Conservation (phyloP, 352 stramenopile species). For the Elongisporangium undulatum region DNA sequence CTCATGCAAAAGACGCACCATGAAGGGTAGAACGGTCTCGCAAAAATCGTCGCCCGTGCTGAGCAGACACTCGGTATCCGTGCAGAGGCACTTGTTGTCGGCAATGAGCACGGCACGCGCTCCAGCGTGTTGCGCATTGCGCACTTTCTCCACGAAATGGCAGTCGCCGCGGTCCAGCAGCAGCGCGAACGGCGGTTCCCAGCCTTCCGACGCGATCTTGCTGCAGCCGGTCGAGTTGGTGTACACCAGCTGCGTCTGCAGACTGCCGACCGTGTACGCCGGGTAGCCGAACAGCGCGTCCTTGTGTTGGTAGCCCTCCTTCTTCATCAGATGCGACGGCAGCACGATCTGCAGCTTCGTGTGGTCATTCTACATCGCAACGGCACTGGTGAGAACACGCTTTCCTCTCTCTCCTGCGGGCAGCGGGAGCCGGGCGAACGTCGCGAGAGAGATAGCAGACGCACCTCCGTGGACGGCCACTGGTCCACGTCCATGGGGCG, state of each 20-base stretch:
- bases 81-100: constrained; percentile 96
- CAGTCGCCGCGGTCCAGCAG: constrained; percentile 95
- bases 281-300: constrained; percentile 96
- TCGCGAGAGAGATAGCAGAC: constrained; percentile 1
- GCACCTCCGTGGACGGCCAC: constrained; percentile 80
- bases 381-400: constrained; percentile 3
- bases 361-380: constrained; percentile 62
- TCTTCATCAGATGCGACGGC: constrained; percentile 85
- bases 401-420: constrained; percentile 8
- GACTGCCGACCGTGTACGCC: constrained; percentile 86
- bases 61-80: constrained; percentile 67
- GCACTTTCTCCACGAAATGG: constrained; percentile 96
- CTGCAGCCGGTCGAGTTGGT: constrained; percentile 71
- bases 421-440: background rate
- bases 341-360: constrained; percentile 89
- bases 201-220: constrained; percentile 77
- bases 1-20: constrained; percentile 24
- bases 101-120: constrained; percentile 94
- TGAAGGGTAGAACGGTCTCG: constrained; percentile 86
- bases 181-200: constrained; percentile 92
- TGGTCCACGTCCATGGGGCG: constrained; percentile 76
- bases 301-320: constrained; percentile 94
- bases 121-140: constrained; percentile 88
- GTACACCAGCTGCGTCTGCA: constrained; percentile 90
- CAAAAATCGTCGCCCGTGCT: constrained; percentile 80